A percentile compares a stretch with the other conserved stretches of the same genome.
Conservation (phyloP, 352 stramenopile species). For the Phytophthora idaei region DNA sequence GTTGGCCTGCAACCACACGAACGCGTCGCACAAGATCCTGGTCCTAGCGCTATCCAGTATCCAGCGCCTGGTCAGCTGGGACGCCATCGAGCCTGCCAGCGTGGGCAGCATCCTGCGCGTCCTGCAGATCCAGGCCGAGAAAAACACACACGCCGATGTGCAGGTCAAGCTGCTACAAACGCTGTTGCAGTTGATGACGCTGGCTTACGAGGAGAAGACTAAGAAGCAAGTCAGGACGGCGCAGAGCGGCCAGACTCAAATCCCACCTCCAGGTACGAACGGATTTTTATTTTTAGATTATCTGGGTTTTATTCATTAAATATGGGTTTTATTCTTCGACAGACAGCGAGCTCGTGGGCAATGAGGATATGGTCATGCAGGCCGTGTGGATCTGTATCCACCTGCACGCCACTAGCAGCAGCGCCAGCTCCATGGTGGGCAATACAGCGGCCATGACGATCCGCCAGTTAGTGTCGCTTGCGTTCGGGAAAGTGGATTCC, state of each 20-base stretch:
- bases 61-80: slow-evolving; percentile 93
- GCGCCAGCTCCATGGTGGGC: slow-evolving; percentile 77
- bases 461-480: slow-evolving; percentile 85
- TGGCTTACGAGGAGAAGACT: slow-evolving; percentile 72
- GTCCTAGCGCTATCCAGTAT: slow-evolving; percentile 95
- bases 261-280: slow-evolving; percentile 11
- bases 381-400: slow-evolving; percentile 90
- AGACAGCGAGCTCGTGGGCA: slow-evolving; percentile 68
- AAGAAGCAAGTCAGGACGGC: slow-evolving; percentile 8
- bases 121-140: slow-evolving; percentile 95
- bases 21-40: slow-evolving; percentile 93
- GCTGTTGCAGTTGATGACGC: slow-evolving; percentile 84
- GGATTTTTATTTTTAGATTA: not conserved
- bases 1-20: slow-evolving; percentile 97
- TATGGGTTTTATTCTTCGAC: slow-evolving; percentile 10
- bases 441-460: slow-evolving; percentile 91
- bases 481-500: slow-evolving; percentile 81
- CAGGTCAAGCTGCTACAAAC: slow-evolving; percentile 91
- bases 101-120: slow-evolving; percentile 95
- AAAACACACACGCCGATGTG: slow-evolving; percentile 82
- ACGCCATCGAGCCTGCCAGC: slow-evolving; percentile 95
- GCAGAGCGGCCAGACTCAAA: slow-evolving; percentile 9
- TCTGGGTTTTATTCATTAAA: slow-evolving; percentile 11
- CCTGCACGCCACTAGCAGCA: slow-evolving; percentile 73
- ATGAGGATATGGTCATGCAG: slow-evolving; percentile 88